phyloP scores from a whole-genome alignment of 2,329 filamentous ascomycete genomes.

The Cercospora sojina region DNA sequence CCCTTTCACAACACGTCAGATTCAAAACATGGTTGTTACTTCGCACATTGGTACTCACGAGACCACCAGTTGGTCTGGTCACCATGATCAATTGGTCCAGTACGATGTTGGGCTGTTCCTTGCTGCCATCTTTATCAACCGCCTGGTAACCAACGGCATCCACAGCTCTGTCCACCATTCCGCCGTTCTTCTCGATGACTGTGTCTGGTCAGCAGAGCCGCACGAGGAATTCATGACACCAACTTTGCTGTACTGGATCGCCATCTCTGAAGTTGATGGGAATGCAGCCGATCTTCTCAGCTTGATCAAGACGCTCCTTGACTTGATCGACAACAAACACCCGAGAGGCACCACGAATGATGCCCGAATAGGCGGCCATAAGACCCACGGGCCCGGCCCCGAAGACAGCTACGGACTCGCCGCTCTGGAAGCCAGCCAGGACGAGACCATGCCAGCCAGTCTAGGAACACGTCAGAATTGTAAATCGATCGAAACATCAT shows the following conservation, averaged over 20 bases:
- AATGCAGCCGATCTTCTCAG: constrained; percentile 61
- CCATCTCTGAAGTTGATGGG: constrained; percentile 61
- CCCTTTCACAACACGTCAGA: neutral
- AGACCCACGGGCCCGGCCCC: constrained; percentile 61
- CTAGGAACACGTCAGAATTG: neutral
- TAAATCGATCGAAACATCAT: neutral
- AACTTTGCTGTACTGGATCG: constrained; percentile 58
- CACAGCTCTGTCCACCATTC: constrained; percentile 54
- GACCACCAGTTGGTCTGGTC: constrained; percentile 60
- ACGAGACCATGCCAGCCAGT: constrained; percentile 54
- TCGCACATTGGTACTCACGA: constrained; percentile 45
- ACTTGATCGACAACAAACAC: constrained; percentile 66
- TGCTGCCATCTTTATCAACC: constrained; percentile 54
- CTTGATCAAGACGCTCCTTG: constrained; percentile 57
- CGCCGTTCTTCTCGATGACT: constrained; percentile 20
- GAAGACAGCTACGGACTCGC: constrained; percentile 64
- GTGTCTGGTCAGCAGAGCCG: neutral
- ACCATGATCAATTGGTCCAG: constrained; percentile 64
- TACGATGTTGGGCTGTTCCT: constrained; percentile 62
- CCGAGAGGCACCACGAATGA: constrained; percentile 59
- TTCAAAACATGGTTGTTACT: neutral
- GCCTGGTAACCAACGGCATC: constrained; percentile 68
- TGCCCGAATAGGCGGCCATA: constrained; percentile 64
- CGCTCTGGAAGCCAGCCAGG: constrained; percentile 59
- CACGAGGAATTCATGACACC: neutral